Evolutionary conservation across 768 basidiomycete species (phyloP), one percentile per base, ranked within the genome.

Genomic region (Amanita exitialis): DNA sequence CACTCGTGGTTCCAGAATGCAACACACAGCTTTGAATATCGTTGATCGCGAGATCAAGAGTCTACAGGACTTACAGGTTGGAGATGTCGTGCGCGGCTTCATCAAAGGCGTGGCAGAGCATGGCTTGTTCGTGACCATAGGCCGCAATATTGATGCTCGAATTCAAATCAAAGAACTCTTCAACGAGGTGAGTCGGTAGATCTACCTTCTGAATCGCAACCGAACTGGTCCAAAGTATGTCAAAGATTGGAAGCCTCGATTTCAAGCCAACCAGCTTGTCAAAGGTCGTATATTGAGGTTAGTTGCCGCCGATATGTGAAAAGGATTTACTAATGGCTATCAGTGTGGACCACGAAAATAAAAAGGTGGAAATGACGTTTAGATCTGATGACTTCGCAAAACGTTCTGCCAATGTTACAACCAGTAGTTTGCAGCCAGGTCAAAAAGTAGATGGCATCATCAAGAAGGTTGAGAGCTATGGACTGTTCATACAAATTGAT

Each of bases 111-210:
- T 98, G 28, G 77, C 80, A 15, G 86, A 91, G 42, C 83, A 87
- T 61, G 95, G 95, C 13, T 61, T 99, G 16, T 98, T 96, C 58
- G 90, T 99, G 3, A 79, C 79, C 23, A 68, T 99, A 32, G 91
- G 90, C 8, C 77, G 84, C 27, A 76, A 76, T n/a, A 71, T 96
- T 23, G 90, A 93, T 60, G 93, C 87, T 51, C 82, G 94, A 15
- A 83, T 99, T 23, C 91, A 95, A 67, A 97, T 97, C 62, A 82
- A 77, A 61, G 90, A 96, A 66, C 76, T 95, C 4, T 96, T 95
- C 62, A 90, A 96, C 60, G 91, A 93, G 53, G 78, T 78, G 42
- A 39, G 71, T 60, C 28, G 6, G 79, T 56, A 53, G 18, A 18
- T 15, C 25, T 52, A 15, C 10, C 50, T 23, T 23, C 47, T 50